Base-by-base conservation (phyloP, 495 filamentous ascomycete species). In the Bacidia gigantensis region DNA sequence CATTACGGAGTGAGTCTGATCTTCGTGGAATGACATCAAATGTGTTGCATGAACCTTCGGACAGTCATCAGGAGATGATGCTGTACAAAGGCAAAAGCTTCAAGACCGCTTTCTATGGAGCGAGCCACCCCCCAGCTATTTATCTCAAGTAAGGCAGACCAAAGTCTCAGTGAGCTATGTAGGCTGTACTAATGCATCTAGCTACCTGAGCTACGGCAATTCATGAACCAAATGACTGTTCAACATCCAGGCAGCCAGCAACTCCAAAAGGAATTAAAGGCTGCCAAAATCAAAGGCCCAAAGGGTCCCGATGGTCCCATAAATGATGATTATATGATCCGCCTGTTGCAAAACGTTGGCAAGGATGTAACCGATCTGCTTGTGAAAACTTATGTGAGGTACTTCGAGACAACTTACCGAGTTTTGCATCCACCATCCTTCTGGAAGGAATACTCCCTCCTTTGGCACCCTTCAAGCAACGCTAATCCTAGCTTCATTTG, bases 391-490 rank as follows among this genome's bases (percentile, higher is more conserved):
- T 84, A 84, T 62, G 69, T 82, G 29, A 61, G 65, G 2, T 74
- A 68, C 2, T 77, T 78, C 45, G 81, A 84, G 58, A 73, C 71
- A 0, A 72, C 67, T 2, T 68, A 74, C 55, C 69, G 79, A 14
- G 73, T 83, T 26, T 51, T 83, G 11, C 81, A 83, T 52, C 56
- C 72, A 1, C 78, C 78, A 11, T 75, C 65, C 0, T 83, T 83
- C 49, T 61, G 69, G 54, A 58, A 57, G 3, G 77, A 81, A 45
- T 75, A 83, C 46, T 64, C 69, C 14, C 62, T 60, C 12, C 74
- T 75, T 45, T 81, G 76, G 74, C 51, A 60, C 11, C 38, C 67
- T 18, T 65, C 61, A 3, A 60, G 66, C 17, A 60, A 56, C 7
- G 60, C 48, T 53, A 59, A 45, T 41, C 56, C 53, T 14, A 56